Evolutionary conservation across 2,329 filamentous ascomycete species (phyloP), one percentile per base, ranked within the genome.

Genomic region (Botrytis fragariae): DNA sequence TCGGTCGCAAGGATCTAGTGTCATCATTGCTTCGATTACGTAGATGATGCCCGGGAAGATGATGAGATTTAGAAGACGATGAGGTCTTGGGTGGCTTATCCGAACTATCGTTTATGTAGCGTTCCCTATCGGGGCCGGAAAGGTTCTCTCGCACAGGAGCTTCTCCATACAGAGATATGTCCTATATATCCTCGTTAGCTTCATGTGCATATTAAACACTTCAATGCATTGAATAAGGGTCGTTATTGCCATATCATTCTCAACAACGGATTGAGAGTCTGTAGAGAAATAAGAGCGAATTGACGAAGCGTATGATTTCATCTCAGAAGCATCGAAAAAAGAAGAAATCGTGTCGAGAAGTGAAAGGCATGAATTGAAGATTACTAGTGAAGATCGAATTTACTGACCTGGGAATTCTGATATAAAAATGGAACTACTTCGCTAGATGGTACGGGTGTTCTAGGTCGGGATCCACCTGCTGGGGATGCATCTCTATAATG

Each of bases 361-460:
- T 69, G 22, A 68, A 61, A 67, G 70, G 32, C 48, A 57, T 35
- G 48, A 35, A 32, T 44, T 60, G 71, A 72, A 37, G 62, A 70
- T 70, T 63, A 54, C 51, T 60, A 63, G 59, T 70, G 64, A 62
- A 73, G 65, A 73, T 63, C 65, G 65, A 70, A 70, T 73, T 63
- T 65, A 39, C 90, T 85, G 82, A 93, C 91, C 84, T 93, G 89
- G 77, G 88, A 88, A 81, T 96, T 93, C 83, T 98, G 96, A 81
- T 96, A 98, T 75, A 97, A 87, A 87, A 97, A 99, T n/a, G 96
- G 96, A 57, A 97, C 96, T 73, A 99, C 94, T 83, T 98, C 95
- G 79, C 93, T 96, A 20, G 93, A 93, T 60, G 93, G 93, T 69
- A 94, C 87, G 20, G 95, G 94, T n/a, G 93, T 97, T 78, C 92